Base-by-base conservation (phyloP, 1,139 yeast species). In the Lodderomyces theae region DNA sequence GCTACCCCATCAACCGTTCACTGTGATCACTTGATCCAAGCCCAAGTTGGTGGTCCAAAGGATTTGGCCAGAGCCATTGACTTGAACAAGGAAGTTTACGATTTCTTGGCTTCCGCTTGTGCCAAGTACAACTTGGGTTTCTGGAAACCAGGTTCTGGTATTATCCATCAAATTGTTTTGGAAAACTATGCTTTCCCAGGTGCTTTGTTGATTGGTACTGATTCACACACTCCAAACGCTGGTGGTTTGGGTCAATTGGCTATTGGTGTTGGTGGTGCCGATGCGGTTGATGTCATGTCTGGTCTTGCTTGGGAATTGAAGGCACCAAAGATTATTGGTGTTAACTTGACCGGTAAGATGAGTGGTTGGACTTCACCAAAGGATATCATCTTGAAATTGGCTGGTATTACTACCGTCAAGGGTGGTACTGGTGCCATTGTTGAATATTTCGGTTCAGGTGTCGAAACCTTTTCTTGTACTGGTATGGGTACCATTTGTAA, bases 181-280 rank as follows among this genome's bases (percentile, higher is more conserved):
- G 98, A 92, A 76, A 92, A 92, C 80, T 92, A 86, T 68, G 95
- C 97, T 49, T 86, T 86, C 85, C 97, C 97, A 72, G 97, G 97
- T 78, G 92, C 92, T 54, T 75, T 92, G 68, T 80, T 92, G 73
- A 85, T 92, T 56, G 97, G 98, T 77, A 90, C 98, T 50, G 98
- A 92, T 72, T 90, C 97, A 35, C 97, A 92, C 75, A 92, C 98
- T 57, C 97, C 97, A 54, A 92, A 92, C 67, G 98, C 97, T 54
- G 97, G 98, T 79, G 98, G 97, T 73, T 80, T 92, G 61, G 98
- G 98, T 75, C 95, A 86, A 77, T 79, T 90, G 60, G 97, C 97
- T 58, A 92, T 92, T 63, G 98, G 97, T 82, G 97, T 92, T 56
- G 98, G 98, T 81, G 98, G 97, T 83, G 98, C 98, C 59, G 98